These are phyloP conservation scores for Rostrohypoxylon terebratum DNA, from an alignment of 495 filamentous ascomycete species.

Conservation along the genomic window DNA sequence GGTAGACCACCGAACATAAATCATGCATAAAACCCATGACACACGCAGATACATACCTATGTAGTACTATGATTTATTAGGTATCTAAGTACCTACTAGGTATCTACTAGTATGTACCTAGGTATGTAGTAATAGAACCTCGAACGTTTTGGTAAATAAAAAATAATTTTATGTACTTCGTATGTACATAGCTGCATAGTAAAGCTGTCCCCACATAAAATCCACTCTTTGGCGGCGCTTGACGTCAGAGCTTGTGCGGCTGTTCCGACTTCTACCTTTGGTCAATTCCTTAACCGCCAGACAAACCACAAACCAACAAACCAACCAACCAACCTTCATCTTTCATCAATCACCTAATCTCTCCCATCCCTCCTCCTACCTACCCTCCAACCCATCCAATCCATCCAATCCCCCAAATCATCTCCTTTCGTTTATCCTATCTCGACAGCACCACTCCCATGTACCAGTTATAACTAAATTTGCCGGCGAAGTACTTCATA, in stretches of 20 bases:
- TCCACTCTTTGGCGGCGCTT: slow-evolving; percentile 35
- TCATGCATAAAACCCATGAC: slow-evolving; percentile 33
- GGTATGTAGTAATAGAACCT: no score
- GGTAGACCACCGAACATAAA: slow-evolving; percentile 28
- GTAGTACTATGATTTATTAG: no score
- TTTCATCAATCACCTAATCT: slow-evolving; percentile 4
- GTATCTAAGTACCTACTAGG: no score
- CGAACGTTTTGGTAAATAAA: no score
- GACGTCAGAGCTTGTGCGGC: slow-evolving; percentile 42
- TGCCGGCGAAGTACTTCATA: slow-evolving; percentile 19
- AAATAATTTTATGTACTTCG: no score
- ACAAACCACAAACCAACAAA: no score
- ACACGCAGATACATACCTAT: no score
- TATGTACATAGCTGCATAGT: no score
- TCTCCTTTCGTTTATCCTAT: slow-evolving; percentile 16
- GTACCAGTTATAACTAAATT: slow-evolving; percentile 31
- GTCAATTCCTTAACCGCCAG: slow-evolving; percentile 21
- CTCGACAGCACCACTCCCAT: slow-evolving; percentile 26
- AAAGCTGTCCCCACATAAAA: slow-evolving; percentile 12
- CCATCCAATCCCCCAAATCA: slow-evolving; percentile 17
- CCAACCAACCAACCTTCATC: neutral
- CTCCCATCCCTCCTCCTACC: no score
- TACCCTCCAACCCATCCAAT: no score
- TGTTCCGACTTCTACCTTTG: slow-evolving; percentile 37
- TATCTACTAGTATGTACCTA: no score